Evolutionary conservation across 1,284 basidiomycete genomes (phyloP).

Genomic region (Coniophora puteana): DNA sequence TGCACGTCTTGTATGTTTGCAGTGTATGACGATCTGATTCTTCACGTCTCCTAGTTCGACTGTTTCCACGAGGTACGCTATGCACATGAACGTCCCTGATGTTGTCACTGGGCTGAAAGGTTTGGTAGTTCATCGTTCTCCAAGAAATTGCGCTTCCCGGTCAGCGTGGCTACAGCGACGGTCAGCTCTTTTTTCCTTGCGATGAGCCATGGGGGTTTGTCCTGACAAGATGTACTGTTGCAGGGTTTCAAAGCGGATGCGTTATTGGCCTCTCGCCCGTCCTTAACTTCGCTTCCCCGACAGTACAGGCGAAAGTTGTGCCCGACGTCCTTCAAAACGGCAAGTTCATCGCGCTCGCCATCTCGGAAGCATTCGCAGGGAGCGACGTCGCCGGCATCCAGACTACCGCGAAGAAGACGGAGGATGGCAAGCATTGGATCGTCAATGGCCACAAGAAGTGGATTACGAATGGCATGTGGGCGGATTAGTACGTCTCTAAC

Average conservation of each 20-base stretch:
- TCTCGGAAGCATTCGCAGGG: slow-evolving; percentile 73
- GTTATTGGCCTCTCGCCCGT: slow-evolving; percentile 68
- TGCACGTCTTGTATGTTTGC: slow-evolving; percentile 1
- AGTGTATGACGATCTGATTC: slow-evolving; percentile 2
- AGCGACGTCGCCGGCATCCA: slow-evolving; percentile 64
- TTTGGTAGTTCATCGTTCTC: slow-evolving; percentile 39
- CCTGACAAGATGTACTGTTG: not conserved
- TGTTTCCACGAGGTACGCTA: slow-evolving; percentile 63
- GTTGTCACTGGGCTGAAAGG: not conserved
- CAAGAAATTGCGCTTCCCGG: slow-evolving; percentile 64
- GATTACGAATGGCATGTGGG: slow-evolving; percentile 75
- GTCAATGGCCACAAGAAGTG: slow-evolving; percentile 71
- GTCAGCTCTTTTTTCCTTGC: slow-evolving; percentile 25
- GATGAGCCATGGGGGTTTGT: not conserved
- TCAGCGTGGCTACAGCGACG: slow-evolving; percentile 39
- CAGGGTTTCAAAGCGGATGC: slow-evolving; percentile 48
- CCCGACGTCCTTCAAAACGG: slow-evolving; percentile 73
- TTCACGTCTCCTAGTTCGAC: slow-evolving; percentile 41
- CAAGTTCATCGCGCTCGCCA: slow-evolving; percentile 57
- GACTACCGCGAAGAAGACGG: slow-evolving; percentile 63
- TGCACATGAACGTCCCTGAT: not conserved
- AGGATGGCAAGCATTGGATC: slow-evolving; percentile 66
- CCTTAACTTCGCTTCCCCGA: slow-evolving; percentile 70
- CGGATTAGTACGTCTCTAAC: slow-evolving; percentile 22
- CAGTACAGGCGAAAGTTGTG: slow-evolving; percentile 65